phyloP scores from a whole-genome alignment of 2,329 filamentous ascomycete species.

The Davidsoniella australis region DNA sequence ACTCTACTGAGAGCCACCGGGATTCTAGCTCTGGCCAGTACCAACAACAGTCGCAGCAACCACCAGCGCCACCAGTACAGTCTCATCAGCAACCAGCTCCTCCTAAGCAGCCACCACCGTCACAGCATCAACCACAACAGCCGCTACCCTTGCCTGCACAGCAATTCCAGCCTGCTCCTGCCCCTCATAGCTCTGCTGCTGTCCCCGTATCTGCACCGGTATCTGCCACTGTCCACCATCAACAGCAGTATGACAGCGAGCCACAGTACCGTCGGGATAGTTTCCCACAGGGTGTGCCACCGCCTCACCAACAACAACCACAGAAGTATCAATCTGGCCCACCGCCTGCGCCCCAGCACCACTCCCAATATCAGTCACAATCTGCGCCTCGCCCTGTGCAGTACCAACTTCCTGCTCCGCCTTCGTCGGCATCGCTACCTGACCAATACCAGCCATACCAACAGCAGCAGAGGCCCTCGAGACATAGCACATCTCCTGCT shows the following conservation, averaged over 20 bases:
- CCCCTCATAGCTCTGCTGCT: neutral
- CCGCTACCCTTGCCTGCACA: neutral
- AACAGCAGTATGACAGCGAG: neutral
- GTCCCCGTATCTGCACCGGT: neutral
- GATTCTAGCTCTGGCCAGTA: slow-evolving; percentile 6
- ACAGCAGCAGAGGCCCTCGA: neutral
- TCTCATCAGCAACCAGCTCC: slow-evolving; percentile 2
- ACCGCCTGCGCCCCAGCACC: neutral
- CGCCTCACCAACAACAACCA: neutral
- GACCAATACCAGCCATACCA: slow-evolving; percentile 10
- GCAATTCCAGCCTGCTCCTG: neutral
- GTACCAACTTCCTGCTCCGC: slow-evolving; percentile 1
- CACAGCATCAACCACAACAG: neutral
- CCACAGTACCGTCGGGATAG: neutral
- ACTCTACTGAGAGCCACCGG: neutral
- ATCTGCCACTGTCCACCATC: neutral
- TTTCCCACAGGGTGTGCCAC: neutral
- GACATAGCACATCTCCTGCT: neutral
- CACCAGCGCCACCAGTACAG: neutral
- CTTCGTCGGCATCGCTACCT: neutral
- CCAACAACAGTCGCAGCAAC: slow-evolving; percentile 6
- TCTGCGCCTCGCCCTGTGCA: slow-evolving; percentile 6
- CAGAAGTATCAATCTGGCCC: slow-evolving; percentile 2
- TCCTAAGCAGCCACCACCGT: neutral
- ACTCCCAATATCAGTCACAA: slow-evolving; percentile 6